Evolutionary conservation across 148 eudicot species (phyloP).

Genomic region (Silene conica): DNA sequence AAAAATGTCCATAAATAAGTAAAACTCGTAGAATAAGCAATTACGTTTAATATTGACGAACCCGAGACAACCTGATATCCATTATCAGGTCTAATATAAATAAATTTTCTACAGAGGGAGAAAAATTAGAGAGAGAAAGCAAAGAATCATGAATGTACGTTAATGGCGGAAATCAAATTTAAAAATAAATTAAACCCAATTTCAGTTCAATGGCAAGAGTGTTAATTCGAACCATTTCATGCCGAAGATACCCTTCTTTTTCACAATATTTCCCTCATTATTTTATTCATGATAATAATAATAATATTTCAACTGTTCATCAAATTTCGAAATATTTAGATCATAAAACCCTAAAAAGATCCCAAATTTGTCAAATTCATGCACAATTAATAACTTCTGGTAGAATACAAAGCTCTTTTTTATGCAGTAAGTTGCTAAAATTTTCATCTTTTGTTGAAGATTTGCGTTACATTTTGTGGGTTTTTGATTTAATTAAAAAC

Average conservation of each 20-base stretch:
- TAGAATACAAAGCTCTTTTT: slow-evolving; percentile 43
- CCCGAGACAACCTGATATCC: too few relatives aligned
- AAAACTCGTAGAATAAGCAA: too few relatives aligned
- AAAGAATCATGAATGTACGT: slow-evolving; percentile 22
- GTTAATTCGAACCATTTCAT: slow-evolving; percentile 28
- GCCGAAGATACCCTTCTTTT: slow-evolving; percentile 24
- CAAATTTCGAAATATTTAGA: slow-evolving; percentile 26
- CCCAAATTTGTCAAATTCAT: slow-evolving; percentile 50
- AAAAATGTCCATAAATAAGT: too few relatives aligned
- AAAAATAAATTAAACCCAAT: slow-evolving; percentile 23
- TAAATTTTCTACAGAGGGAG: slow-evolving; percentile 10
- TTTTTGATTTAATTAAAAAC: slow-evolving; percentile 34
- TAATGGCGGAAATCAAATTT: slow-evolving; percentile 41
- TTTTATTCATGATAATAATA: slow-evolving; percentile 1
- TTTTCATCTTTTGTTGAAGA: slow-evolving; percentile 41
- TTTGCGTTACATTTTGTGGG: slow-evolving; percentile 36
- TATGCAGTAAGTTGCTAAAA: slow-evolving; percentile 50
- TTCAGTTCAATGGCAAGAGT: slow-evolving; percentile 52
- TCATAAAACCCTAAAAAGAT: slow-evolving; percentile 26
- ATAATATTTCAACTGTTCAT: slow-evolving; percentile 6
- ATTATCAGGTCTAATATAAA: too few relatives aligned
- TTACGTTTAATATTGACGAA: too few relatives aligned
- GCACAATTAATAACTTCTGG: slow-evolving; percentile 51
- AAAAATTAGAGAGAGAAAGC: neutral
- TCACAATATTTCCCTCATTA: slow-evolving; percentile 18